Evolutionary conservation across 495 filamentous ascomycete genomes (phyloP), one percentile per base, ranked within the genome.

Genomic region (Podospora appendiculata): DNA sequence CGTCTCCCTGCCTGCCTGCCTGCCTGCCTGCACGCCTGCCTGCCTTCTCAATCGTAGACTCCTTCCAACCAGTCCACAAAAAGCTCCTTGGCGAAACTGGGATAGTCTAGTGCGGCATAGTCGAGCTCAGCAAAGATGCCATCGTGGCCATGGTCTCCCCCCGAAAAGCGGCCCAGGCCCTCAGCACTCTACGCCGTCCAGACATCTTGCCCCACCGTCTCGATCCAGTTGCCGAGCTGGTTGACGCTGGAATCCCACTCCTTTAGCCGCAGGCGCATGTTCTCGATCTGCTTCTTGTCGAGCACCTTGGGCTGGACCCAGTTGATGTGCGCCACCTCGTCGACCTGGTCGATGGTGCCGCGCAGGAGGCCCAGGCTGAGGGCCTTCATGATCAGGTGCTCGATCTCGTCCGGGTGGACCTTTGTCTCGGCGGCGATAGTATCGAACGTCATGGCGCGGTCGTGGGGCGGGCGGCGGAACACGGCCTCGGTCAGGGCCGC

Each of bases 301-400:
- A 98, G 69, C 45, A 96, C 88, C 78, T 96, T 96, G 11, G 93
- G 94, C 77, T 99, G 93, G 40, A 99, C 93, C 93, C 93, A 99
- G 64, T 89, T 89, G 72, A 99, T 96, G 65, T 91, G 79, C 25
- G 93, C 93, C 47, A 97, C 80, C 73, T 90, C 83, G 46, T 86
- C 90, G 32, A 97, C 93, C 74, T 99, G 90, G 70, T 99, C 93
- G 56, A 99, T 99, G 41, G 85, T 92, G 4, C 93, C 93, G 59
- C 83, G 79, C 55, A 99, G 75, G 59, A 99, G 76, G 0, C 91
- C 94, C 60, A 97, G 69, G 58, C 90, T 95, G 60, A 99, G 71
- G 45, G 93, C 94, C 79, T 95, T 96, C 93, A 99, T 99, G 61
- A 99, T 85, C 48, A 99, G 71, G 62, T 96, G 92, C 77, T 99